Base-by-base conservation (phyloP, 345 rosid species). In the Ricinus communis region DNA sequence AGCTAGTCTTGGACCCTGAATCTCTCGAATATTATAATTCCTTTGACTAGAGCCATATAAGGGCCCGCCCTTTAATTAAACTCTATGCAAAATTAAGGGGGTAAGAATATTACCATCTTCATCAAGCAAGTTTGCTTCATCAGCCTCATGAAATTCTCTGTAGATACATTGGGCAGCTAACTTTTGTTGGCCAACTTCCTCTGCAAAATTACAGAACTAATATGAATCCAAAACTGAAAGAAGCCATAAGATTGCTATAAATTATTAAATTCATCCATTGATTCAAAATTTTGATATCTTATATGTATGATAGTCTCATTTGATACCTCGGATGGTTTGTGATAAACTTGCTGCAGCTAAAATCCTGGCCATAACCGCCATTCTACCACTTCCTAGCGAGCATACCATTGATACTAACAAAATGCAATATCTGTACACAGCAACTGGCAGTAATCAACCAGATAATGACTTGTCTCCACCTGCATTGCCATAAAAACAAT, bases 41-140 rank as follows among this genome's bases (percentile, higher is more conserved):
- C n/a, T n/a, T n/a, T n/a, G n/a, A n/a, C n/a, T n/a, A n/a, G n/a
- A n/a, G n/a, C n/a, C n/a, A n/a, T n/a, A n/a, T n/a, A n/a, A n/a
- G n/a, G n/a, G n/a, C n/a, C n/a, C n/a, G n/a, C n/a, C n/a, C n/a
- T n/a, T n/a, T n/a, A n/a, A n/a, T n/a, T n/a, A n/a, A n/a, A n/a
- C n/a, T n/a, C n/a, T n/a, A n/a, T n/a, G n/a, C n/a, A n/a, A n/a
- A n/a, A n/a, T n/a, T n/a, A n/a, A n/a, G n/a, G n/a, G 27, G 51
- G 38, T 54, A 24, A 27, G 22, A 55, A 27, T 27, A 24, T 77
- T 77, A 86, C 93, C 90, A 79, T 88, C 86, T 82, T 82, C 89
- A 71, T 85, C 87, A 53, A 88, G 87, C 76, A 88, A 79, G 81
- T 88, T 88, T 51, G 89, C 80, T 72, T 85, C 88, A 69, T 88